Conservation (phyloP, 129 eudicot species). For the Mikania micrantha region DNA sequence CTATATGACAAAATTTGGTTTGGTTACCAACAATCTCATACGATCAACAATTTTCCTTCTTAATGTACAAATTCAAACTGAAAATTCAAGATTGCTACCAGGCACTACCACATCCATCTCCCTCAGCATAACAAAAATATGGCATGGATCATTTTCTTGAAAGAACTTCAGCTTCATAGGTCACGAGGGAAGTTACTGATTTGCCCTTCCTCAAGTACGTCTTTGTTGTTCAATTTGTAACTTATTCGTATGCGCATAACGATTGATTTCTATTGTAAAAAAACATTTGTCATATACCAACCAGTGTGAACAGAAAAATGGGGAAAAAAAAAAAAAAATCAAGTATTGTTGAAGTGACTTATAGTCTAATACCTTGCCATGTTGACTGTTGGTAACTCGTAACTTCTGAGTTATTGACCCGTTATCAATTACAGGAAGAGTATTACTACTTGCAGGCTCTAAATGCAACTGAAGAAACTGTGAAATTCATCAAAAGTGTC, state of each 20-base stretch:
- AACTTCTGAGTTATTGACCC: slow-evolving; percentile 75
- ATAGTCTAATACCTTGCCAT: slow-evolving; percentile 76
- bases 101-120: slow-evolving; percentile 8
- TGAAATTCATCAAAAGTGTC: slow-evolving; percentile 12
- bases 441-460: slow-evolving; percentile 85
- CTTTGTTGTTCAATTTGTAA: slow-evolving; percentile 68
- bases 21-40: not conserved
- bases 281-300: not conserved
- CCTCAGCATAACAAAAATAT: slow-evolving; percentile 5
- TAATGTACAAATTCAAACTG: slow-evolving; percentile 38
- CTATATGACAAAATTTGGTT: slow-evolving; percentile 30
- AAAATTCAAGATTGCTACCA: slow-evolving; percentile 10
- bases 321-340: not conserved
- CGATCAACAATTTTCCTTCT: slow-evolving; percentile 17
- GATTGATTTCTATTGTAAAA: slow-evolving; percentile 59
- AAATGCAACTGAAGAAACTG: slow-evolving; percentile 97
- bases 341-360: not conserved
- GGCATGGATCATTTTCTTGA: slow-evolving; percentile 8
- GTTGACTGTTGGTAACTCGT: slow-evolving; percentile 80
- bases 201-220: slow-evolving; percentile 87
- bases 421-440: slow-evolving; percentile 60
- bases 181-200: slow-evolving; percentile 81
- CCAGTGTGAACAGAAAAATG: not conserved
- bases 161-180: slow-evolving; percentile 33
- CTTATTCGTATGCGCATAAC: slow-evolving; percentile 87